A percentile compares a stretch with the other conserved stretches of the same genome.
Conservation (phyloP, 202 grass and related monocot species). For the Thinopyrum obtusiflorum region DNA sequence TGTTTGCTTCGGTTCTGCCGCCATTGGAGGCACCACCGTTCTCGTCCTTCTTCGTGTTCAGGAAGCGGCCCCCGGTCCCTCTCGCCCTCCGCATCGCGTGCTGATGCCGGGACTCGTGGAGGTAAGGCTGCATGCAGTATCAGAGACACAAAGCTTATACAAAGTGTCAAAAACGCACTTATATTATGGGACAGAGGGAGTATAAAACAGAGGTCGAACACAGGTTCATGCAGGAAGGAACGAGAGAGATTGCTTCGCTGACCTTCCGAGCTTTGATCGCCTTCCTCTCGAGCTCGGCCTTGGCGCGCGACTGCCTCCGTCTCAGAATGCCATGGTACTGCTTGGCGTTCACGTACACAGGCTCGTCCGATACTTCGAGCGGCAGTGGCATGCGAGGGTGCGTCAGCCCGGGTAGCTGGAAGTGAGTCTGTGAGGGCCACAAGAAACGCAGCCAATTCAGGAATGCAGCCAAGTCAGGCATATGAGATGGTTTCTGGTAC, state of each 20-base stretch:
- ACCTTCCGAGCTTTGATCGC: conserved; percentile 71
- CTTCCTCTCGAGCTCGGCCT: conserved; percentile 81
- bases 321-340: conserved; percentile 89
- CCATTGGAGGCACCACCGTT: neutral
- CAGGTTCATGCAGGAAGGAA: neutral
- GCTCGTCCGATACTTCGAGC: conserved; percentile 78
- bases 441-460: conserved; percentile 3
- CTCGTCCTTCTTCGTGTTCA: conserved; percentile 78
- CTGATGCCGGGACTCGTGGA: conserved; percentile 85
- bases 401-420: conserved; percentile 53
- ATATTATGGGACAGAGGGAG: too few species aligned
- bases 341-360: conserved; percentile 92
- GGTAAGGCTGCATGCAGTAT: conserved; percentile 63
- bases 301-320: conserved; percentile 72
- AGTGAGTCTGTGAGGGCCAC: conserved; percentile 52
- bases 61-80: conserved; percentile 75
- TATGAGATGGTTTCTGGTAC: too few species aligned
- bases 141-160: conserved; percentile 16
- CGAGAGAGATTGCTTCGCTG: neutral
- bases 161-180: neutral
- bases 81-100: conserved; percentile 81
- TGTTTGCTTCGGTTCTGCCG: conserved; percentile 22
- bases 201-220: too few species aligned
- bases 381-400: conserved; percentile 72
- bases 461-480: too few species aligned